Base-by-base conservation (phyloP, 805 yeast species). In the Vanderwaltozyma yarrowii region DNA sequence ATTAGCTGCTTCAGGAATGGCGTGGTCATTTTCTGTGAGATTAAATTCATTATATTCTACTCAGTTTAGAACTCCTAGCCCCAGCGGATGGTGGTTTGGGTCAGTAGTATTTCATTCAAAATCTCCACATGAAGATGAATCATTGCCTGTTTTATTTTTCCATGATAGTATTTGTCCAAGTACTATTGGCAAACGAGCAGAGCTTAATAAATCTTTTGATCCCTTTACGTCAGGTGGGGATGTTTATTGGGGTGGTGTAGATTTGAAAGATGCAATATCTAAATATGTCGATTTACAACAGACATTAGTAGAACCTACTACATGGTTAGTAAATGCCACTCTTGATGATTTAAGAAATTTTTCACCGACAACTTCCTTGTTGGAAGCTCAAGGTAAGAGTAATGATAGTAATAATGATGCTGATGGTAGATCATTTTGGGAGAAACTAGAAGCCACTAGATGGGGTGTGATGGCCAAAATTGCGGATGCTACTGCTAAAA, bases 221-320 rank as follows among this genome's bases (percentile, higher is more conserved):
- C 87, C 94, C 0, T 88, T 86, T 56, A 73, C 73, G 13, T 66
- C 66, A 28, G 58, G 64, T 1, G 66, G 66, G 19, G 70, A 68
- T 26, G 56, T 85, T 29, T 82, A 78, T 47, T 92, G 97, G 96
- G 98, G 99, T 16, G 99, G 96, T 1, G 74, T 71, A 31, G 81
- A 83, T 47, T 79, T 92, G 41, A 60, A 85, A 41, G 64, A 67
- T 32, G 70, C 67, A 12, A 60, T 92, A 30, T 62, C 66, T 24
- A 58, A 62, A 29, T 67, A 71, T 44, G 76, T 82, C 24, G 77
- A 74, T 40, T 59, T 86, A 21, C 86, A 80, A 47, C 71, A 69
- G 44, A 76, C 94, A 0, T 69, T 80, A 0, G 60, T 83, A 20
- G 96, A 86, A 46, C 76, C 77, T 3, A 74, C 82, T 0, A 74